Evolutionary conservation across 768 basidiomycete species (phyloP).

Genomic region (Lactarius hengduanensis): DNA sequence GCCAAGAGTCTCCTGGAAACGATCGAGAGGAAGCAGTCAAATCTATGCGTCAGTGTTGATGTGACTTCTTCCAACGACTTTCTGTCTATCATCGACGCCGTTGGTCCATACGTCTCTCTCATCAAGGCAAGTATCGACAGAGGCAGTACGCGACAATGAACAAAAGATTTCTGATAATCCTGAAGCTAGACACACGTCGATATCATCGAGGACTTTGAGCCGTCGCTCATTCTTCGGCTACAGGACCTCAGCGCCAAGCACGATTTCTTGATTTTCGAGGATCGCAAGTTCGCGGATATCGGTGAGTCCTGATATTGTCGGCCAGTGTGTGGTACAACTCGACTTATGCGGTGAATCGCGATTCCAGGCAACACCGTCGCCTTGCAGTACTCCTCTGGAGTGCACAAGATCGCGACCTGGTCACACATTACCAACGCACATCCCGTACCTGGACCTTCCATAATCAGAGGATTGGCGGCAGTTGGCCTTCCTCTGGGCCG

Average conservation of each 20-base stretch:
- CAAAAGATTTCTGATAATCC: slow-evolving; percentile 29
- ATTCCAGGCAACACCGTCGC: slow-evolving; percentile 89
- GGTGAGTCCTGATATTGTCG: slow-evolving; percentile 48
- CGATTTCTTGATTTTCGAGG: slow-evolving; percentile 97
- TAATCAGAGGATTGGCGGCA: slow-evolving; percentile 84
- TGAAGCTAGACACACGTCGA: slow-evolving; percentile 86
- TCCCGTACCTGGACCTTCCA: slow-evolving; percentile 91
- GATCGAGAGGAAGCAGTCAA: slow-evolving; percentile 84
- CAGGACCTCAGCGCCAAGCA: slow-evolving; percentile 71
- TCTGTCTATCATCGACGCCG: slow-evolving; percentile 80
- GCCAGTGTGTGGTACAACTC: not conserved
- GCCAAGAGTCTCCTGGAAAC: slow-evolving; percentile 75
- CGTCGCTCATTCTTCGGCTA: slow-evolving; percentile 64
- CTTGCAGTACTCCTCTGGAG: slow-evolving; percentile 89
- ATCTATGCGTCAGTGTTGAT: slow-evolving; percentile 95
- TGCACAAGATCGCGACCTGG: slow-evolving; percentile 94
- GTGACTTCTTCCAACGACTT: slow-evolving; percentile 79
- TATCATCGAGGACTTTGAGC: slow-evolving; percentile 89
- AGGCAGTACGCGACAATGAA: slow-evolving; percentile 32
- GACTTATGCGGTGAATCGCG: not conserved
- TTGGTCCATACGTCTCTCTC: slow-evolving; percentile 88
- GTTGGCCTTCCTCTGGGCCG: slow-evolving; percentile 83
- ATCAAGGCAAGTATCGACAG: slow-evolving; percentile 68
- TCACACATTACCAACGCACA: slow-evolving; percentile 98
- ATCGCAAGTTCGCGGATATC: slow-evolving; percentile 98